Base-by-base conservation (phyloP, 768 basidiomycete species). In the Naganishia randhawae region DNA sequence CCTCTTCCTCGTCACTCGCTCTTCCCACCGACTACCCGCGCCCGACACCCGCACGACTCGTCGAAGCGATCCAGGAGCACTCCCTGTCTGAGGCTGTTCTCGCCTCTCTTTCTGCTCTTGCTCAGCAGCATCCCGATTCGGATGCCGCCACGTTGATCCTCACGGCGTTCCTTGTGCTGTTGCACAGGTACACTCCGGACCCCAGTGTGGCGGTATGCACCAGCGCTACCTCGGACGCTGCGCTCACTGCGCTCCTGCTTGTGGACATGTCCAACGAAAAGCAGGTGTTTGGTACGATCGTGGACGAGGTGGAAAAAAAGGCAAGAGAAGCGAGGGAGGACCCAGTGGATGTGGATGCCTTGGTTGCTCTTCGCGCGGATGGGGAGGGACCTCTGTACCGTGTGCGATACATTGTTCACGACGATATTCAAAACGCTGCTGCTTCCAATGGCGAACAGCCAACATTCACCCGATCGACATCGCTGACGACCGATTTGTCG, bases 21-120 rank as follows among this genome's bases (percentile, higher is more conserved):
- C 82, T 99, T 35, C 95, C 96, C 0, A 95, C 95, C 0, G 96
- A 98, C 80, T 99, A 96, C 78, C 94, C 95, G 2, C 83, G 94
- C 65, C 88, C 90, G 32, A 76, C 76, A 73, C 81, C 85, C 19
- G 85, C 86, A 79, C 89, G 86, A 73, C 83, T 92, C 22, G 88
- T 99, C 76, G 95, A 97, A 75, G 89, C 93, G 13, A 88, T 85
- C 7, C 86, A 93, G 76, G 74, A 84, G 13, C 83, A 88, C 50
- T 83, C 88, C 69, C 85, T 97, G 55, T 85, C 90, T 42, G 84
- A 87, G 48, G 67, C 86, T 90, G 11, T 88, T 88, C 0, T 83
- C 87, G n/a, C 85, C 35, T 75, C 77, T 39, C 74, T 76, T 61
- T 71, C 73, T 3, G 66, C 73, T 5, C 66, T 77, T 48, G 50